Conservation (phyloP, 1,284 basidiomycete species). For the Athelia sp. region DNA sequence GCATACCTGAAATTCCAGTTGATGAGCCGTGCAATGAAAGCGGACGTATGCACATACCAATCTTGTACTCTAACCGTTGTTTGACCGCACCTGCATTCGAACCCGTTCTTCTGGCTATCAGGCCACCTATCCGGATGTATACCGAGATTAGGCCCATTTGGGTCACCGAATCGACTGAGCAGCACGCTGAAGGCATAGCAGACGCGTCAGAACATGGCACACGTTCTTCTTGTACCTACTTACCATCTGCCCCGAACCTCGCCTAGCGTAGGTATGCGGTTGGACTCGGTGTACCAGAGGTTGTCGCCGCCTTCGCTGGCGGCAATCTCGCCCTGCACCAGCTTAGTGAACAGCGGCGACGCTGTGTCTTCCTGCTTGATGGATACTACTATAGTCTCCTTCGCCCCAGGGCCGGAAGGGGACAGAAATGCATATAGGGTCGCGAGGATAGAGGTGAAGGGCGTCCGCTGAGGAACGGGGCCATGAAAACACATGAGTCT, state of each 20-base stretch:
- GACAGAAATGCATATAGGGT: conserved; percentile 63
- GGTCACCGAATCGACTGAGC: conserved; percentile 75
- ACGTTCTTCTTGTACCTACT: no score
- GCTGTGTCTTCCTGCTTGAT: conserved; percentile 76
- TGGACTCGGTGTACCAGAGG: conserved; percentile 49
- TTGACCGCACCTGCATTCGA: conserved; percentile 68
- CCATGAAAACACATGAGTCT: conserved; percentile 79
- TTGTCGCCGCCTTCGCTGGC: conserved; percentile 60
- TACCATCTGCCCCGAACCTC: conserved; percentile 75
- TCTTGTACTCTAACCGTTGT: conserved; percentile 74
- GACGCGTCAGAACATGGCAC: no score
- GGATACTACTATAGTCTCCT: conserved; percentile 78
- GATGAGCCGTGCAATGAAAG: background rate
- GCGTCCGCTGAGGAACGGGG: conserved; percentile 59
- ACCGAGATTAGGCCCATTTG: conserved; percentile 68
- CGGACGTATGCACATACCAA: conserved; percentile 49
- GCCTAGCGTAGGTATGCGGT: conserved; percentile 71
- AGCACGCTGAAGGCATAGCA: conserved; percentile 35
- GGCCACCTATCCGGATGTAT: conserved; percentile 83
- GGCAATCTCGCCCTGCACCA: conserved; percentile 63
- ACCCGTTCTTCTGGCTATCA: conserved; percentile 65
- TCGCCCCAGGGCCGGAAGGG: conserved; percentile 31
- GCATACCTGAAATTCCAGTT: conserved; percentile 53
- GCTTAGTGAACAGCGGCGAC: conserved; percentile 53
- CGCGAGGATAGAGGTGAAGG: conserved; percentile 61